Evolutionary conservation across 345 rosid genomes (phyloP), one percentile per base, ranked within the genome.

Genomic region (Citrus sp.): DNA sequence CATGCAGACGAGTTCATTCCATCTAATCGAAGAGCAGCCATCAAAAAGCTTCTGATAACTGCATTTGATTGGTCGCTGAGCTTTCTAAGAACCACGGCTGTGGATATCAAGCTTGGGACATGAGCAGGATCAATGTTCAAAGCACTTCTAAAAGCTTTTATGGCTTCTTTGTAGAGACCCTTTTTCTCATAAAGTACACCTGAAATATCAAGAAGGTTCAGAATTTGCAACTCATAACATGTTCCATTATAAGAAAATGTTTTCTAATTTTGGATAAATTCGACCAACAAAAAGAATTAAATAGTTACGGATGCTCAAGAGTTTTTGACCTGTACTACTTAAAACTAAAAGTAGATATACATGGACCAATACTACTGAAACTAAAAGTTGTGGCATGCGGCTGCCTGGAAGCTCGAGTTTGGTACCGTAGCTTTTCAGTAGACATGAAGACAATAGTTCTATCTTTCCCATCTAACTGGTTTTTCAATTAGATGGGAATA

Each of bases 101-200:
- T 84, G n/a, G 93, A 88, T 82, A 89, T 80, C 84, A 93, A 72
- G 85, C 93, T 90, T 7, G 92, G 91, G 38, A 85, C 92, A 40
- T 93, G 90, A 80, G 80, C 75, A 0, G 92, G 92, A 72, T 92
- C 89, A 2, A 92, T 88, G 70, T 81, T 90, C 80, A 92, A 71
- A 34, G 94, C 94, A 24, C 66, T 86, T 55, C 67, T 22, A 58
- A 85, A 93, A 0, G 93, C 87, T 80, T 67, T 78, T 66, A 90
- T 34, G 24, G 98, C 92, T 80, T 93, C 90, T 74, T 92, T 89
- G 58, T 80, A 63, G 71, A 81, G 79, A 2, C 97, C 94, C 75
- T 83, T 90, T 67, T 82, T 82, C 82, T 87, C 84, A 42, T 84
- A 65, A 19, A 92, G 84, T 34, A 87, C 80, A 83, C 97, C 98